Conservation (phyloP, 2,329 filamentous ascomycete species). For the Cladosporium sp. region DNA sequence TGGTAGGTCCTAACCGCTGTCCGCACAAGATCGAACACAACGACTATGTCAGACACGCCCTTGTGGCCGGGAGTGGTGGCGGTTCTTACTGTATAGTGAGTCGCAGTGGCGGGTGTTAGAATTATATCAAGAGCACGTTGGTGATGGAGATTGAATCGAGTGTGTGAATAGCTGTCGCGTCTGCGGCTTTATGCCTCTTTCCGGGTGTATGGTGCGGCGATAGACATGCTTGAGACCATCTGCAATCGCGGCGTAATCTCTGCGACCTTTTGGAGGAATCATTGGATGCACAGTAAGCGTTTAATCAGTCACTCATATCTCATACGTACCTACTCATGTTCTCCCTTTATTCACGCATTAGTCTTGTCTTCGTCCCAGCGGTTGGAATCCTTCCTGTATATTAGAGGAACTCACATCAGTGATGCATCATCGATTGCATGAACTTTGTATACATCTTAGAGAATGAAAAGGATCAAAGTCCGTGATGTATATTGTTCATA, state of each 20-base stretch:
- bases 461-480: background rate
- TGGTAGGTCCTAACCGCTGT: background rate
- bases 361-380: background rate
- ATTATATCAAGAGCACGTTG: background rate
- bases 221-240: background rate
- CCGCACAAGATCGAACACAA: background rate
- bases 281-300: background rate
- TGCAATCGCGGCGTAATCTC: background rate
- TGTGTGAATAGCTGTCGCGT: too few relatives aligned
- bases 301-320: background rate
- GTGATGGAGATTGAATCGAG: background rate
- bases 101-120: background rate
- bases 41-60: background rate
- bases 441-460: background rate
- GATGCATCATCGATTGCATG: background rate
- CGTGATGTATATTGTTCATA: background rate
- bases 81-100: background rate
- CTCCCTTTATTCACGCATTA: background rate
- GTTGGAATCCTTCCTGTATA: background rate
- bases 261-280: background rate
- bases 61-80: too few relatives aligned
- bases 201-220: too few relatives aligned
- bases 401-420: too few relatives aligned
- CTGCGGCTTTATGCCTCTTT: too few relatives aligned
- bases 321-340: background rate